Conservation (phyloP, 352 stramenopile species). For the Phytophthora aleatoria region DNA sequence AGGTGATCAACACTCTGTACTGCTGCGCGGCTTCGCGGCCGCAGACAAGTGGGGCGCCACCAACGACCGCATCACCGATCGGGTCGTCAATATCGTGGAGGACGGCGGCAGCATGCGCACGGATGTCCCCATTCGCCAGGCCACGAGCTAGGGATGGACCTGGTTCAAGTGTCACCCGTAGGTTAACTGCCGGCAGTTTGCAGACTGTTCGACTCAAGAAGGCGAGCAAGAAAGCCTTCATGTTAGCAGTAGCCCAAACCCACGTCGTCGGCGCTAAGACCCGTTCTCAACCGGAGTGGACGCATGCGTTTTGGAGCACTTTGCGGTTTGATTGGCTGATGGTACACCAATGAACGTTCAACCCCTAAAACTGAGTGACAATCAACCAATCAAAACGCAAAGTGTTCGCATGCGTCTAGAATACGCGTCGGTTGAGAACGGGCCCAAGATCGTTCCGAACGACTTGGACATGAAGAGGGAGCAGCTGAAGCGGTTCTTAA, state of each 20-base stretch:
- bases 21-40: slow-evolving; percentile 33
- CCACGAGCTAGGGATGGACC: slow-evolving; percentile 63
- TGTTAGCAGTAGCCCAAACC: slow-evolving; percentile 65
- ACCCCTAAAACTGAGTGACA: too few species aligned
- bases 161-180: slow-evolving; percentile 71
- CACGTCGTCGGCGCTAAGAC: slow-evolving; percentile 72
- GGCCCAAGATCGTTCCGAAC: slow-evolving; percentile 17
- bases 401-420: too few species aligned
- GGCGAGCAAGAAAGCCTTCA: slow-evolving; percentile 56
- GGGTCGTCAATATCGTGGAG: slow-evolving; percentile 56
- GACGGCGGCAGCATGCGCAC: slow-evolving; percentile 55
- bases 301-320: too few species aligned
- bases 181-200: slow-evolving; percentile 50
- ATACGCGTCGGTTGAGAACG: too few species aligned
- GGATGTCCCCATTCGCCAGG: slow-evolving; percentile 56
- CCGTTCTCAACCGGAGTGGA: too few species aligned
- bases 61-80: slow-evolving; percentile 65
- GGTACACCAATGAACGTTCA: too few species aligned
- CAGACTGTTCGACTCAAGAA: slow-evolving; percentile 83
- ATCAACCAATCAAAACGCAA: too few species aligned
- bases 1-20: slow-evolving; percentile 4
- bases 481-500: slow-evolving; percentile 67
- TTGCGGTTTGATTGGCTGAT: too few species aligned
- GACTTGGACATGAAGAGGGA: slow-evolving; percentile 77
- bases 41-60: slow-evolving; percentile 52